Evolutionary conservation across 225 moss, liverwort and hornwort species (phyloP), one percentile per base, ranked within the genome.

Genomic region (Polytrichum formosum): DNA sequence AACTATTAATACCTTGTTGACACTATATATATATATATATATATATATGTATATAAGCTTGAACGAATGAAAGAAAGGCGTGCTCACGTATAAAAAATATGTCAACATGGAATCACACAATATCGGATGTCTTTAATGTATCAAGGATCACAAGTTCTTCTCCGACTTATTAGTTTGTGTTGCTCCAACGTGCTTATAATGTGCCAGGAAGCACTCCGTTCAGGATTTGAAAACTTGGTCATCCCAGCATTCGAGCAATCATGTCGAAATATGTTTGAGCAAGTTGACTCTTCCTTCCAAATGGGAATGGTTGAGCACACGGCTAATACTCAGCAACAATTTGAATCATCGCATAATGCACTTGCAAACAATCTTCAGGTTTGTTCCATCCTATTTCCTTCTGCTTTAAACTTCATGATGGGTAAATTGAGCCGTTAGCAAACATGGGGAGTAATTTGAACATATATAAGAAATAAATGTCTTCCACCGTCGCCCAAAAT

Each of bases 241-340:
- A 84, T 92, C 66, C 96, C 93, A 67, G 81, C 83, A 31, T 93
- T 96, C 76, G 91, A 96, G 73, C 70, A 89, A 55, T 91, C 96
- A 62, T 93, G 91, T 74, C 91, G 84, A 80, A 77, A 83, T 61
- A 96, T 93, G 96, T 93, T 93, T 69, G 87, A 93, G 75, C 89
- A 92, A 77, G 83, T 96, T 46, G 84, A 86, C 56, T 66, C 77
- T 65, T 78, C 83, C 55, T 90, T 96, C 55, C 83, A 88, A 72
- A 79, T 82, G 62, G 96, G 93, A 18, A 75, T 96, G 79, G 67
- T 86, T 62, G 91, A 93, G 81, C 90, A 93, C 69, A 89, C 81
- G 46, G 78, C 84, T 31, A 80, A 81, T 64, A 81, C 90, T 67
- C 89, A 96, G 71, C 83, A 84, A 74, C 89, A 96, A 73, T 87